Percentiles rank a stretch among this genome's conserved stretches.
These are phyloP conservation scores for Delitschia confertaspora DNA, from an alignment of 495 filamentous ascomycete genomes.

Conservation along the genomic window DNA sequence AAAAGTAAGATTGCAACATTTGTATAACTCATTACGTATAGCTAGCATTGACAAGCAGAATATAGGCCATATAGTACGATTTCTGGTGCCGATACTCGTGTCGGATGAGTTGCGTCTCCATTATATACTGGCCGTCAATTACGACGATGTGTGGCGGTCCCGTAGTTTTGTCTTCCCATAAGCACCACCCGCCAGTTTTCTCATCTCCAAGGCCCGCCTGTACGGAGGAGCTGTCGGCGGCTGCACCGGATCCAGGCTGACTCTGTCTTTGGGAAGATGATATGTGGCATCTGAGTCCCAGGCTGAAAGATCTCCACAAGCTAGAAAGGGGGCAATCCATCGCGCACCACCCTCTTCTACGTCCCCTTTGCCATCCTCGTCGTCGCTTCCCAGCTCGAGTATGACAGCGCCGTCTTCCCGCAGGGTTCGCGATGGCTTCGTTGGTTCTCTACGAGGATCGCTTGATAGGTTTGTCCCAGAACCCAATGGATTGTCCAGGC, in stretches of 20 bases:
- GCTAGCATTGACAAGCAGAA: no score
- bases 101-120: no score
- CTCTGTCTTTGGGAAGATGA: constrained; percentile 64
- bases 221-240: constrained; percentile 95
- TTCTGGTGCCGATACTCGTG: no score
- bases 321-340: constrained; percentile 91
- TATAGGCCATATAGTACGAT: no score
- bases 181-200: constrained; percentile 64
- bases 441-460: constrained; percentile 32
- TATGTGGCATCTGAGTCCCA: constrained; percentile 95
- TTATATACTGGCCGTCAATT: no score
- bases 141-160: no score
- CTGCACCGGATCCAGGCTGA: constrained; percentile 86
- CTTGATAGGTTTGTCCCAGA: constrained; percentile 43
- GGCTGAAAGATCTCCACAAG: constrained; percentile 88
- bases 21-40: no score
- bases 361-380: constrained; percentile 37
- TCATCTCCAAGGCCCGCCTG: constrained; percentile 77
- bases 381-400: constrained; percentile 44
- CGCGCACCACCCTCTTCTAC: constrained; percentile 34
- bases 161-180: constrained; percentile 65
- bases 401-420: constrained; percentile 48
- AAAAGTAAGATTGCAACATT: no score
- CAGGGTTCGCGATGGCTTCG: constrained; percentile 20
- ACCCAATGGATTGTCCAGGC: constrained; percentile 57